Evolutionary conservation across 495 filamentous ascomycete species (phyloP).

Genomic region (Neurospora sp.): DNA sequence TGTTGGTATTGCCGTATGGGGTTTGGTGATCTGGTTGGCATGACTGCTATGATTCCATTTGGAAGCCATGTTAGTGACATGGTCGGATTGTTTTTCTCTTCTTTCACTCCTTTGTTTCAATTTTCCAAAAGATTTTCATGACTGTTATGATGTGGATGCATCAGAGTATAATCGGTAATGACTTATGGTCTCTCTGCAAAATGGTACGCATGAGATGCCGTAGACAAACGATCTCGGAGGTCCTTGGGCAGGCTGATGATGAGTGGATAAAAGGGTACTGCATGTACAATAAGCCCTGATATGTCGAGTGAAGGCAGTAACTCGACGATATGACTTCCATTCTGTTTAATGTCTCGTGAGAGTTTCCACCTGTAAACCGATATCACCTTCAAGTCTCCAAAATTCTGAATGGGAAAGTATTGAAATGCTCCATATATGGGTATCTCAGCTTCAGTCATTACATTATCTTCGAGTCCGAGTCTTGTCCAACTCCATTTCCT

Average conservation of each 20-base stretch:
- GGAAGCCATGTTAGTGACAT: background rate
- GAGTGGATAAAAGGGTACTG: background rate
- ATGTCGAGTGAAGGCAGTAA: background rate
- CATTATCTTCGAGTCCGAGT: background rate
- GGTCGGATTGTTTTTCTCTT: background rate
- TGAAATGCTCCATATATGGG: background rate
- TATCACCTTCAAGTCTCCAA: background rate
- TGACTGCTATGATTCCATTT: background rate
- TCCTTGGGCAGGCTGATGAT: background rate
- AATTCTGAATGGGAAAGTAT: background rate
- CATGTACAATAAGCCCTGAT: background rate
- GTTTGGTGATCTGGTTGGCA: background rate
- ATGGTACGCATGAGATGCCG: background rate
- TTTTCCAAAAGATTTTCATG: background rate
- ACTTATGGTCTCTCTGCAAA: background rate
- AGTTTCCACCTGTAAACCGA: background rate
- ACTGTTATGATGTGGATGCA: background rate
- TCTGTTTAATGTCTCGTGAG: background rate
- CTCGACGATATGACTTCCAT: background rate
- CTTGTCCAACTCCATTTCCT: background rate
- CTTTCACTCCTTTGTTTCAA: background rate
- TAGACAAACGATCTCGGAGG: background rate
- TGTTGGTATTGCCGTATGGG: background rate
- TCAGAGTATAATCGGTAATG: background rate
- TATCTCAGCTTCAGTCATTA: background rate